These are phyloP conservation scores for Salix arbutifolia DNA, from an alignment of 345 rosid species.

Conservation along the genomic window DNA sequence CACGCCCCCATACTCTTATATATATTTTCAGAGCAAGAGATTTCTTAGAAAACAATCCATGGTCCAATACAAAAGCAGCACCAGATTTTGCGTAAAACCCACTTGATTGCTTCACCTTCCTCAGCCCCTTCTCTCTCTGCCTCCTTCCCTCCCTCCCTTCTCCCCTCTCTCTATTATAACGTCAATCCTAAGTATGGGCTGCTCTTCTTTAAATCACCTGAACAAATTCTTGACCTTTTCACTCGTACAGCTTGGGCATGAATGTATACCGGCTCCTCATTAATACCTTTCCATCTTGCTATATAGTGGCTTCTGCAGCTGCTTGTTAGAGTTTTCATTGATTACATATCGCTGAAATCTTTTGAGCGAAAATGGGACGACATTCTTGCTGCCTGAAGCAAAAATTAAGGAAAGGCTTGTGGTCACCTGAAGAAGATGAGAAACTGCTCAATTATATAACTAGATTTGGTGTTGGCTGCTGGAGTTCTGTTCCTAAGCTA, in stretches of 20 bases:
- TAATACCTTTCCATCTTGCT: not conserved
- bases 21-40: slow-evolving; percentile 18
- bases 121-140: slow-evolving; percentile 19
- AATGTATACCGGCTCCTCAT: slow-evolving; percentile 14
- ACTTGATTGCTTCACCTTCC: slow-evolving; percentile 61
- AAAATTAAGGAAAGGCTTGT: slow-evolving; percentile 59
- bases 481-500: slow-evolving; percentile 69
- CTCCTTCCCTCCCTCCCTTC: slow-evolving; percentile 5
- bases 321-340: slow-evolving; percentile 8
- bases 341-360: not conserved
- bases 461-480: slow-evolving; percentile 61
- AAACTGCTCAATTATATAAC: slow-evolving; percentile 54
- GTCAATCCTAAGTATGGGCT: slow-evolving; percentile 53
- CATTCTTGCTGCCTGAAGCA: slow-evolving; percentile 56
- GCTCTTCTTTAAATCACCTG: slow-evolving; percentile 32
- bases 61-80: slow-evolving; percentile 40
- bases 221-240: slow-evolving; percentile 11
- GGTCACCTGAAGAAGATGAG: slow-evolving; percentile 83
- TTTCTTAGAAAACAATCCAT: slow-evolving; percentile 57
- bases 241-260: not conserved
- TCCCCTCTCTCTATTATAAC: slow-evolving; percentile 37
- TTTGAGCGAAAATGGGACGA: slow-evolving; percentile 36
- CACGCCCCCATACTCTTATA: not conserved
- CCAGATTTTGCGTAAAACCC: slow-evolving; percentile 58
- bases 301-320: not conserved